Evolutionary conservation across 371 early-diverging fungal species (phyloP), one percentile per base, ranked within the genome.

Genomic region (Circinella minor): DNA sequence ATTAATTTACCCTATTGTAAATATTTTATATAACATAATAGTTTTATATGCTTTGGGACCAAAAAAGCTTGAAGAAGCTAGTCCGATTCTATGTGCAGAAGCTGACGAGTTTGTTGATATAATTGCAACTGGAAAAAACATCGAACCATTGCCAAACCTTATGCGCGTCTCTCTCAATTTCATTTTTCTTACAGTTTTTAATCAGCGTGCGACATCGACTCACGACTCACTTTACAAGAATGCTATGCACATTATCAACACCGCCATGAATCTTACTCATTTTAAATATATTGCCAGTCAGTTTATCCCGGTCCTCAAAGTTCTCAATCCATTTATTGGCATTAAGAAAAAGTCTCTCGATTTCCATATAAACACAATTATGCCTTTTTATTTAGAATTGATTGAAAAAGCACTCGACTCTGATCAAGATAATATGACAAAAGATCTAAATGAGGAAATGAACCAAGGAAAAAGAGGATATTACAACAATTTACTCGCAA

Each of bases 161-260:
- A 17, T 61, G 34, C 61, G 27, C 8, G 36, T 61, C 8, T 61
- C 61, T 8, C 61, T 61, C 61, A 61, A 61, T 18, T 61, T 38
- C 18, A 61, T 61, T 17, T 7, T 27, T 8, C 61, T 38, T 17
- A 61, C 17, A 6, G 14, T 36, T n/a, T 61, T 61, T 38, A 38
- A 37, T 38, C 36, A 4, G 3, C 67, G 67, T 9, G 13, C 57
- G 13, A 27, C 55, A 47, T 67, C 67, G 1, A 14, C 46, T 0
- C 57, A 67, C 4, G 57, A 67, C 4, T 60, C 67, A 8, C 8
- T 57, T 15, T 54, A 17, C 46, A 57, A 20, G 8, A 11, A 34
- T 15, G 7, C 14, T 5, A 15, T 67, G 1, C 18, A 67, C 15
- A 14, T 38, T 46, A 15, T 46, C 39, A 67, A 43, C 15, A 47